Percentiles rank a stretch among this genome's conserved stretches.
These are phyloP conservation scores for Sporothrix pallida DNA, from an alignment of 2,329 filamentous ascomycete species.

Conservation along the genomic window DNA sequence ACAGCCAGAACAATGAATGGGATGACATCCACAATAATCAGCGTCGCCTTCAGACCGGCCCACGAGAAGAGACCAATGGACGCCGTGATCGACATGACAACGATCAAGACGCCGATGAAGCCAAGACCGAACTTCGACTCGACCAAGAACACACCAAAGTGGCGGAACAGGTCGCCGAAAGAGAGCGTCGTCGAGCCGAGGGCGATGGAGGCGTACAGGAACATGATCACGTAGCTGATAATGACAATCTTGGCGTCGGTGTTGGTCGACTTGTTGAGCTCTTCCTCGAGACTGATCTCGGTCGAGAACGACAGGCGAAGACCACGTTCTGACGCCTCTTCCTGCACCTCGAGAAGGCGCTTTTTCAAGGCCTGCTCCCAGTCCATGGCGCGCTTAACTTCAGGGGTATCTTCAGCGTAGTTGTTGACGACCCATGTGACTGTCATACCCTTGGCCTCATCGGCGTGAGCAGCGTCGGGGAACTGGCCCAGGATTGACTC, in stretches of 20 bases:
- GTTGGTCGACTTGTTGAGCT: slow-evolving; percentile 97
- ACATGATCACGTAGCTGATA: slow-evolving; percentile 98
- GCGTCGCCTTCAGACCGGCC: slow-evolving; percentile 86
- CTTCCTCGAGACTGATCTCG: slow-evolving; percentile 91
- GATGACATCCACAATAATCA: slow-evolving; percentile 98
- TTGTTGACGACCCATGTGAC: slow-evolving; percentile 97
- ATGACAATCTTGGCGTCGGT: slow-evolving; percentile 96
- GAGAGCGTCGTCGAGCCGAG: slow-evolving; percentile 86
- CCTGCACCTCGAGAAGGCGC: slow-evolving; percentile 76
- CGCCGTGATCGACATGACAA: slow-evolving; percentile 94
- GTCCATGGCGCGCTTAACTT: slow-evolving; percentile 77
- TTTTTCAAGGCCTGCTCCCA: slow-evolving; percentile 84
- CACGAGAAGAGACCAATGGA: slow-evolving; percentile 96
- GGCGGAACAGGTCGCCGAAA: slow-evolving; percentile 75
- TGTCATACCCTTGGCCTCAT: slow-evolving; percentile 79
- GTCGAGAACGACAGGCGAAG: slow-evolving; percentile 92
- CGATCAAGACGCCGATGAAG: slow-evolving; percentile 92
- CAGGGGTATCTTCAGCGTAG: slow-evolving; percentile 72
- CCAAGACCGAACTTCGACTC: slow-evolving; percentile 97
- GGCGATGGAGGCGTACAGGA: slow-evolving; percentile 91
- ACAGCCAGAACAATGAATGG: slow-evolving; percentile 96
- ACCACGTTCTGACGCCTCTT: slow-evolving; percentile 77
- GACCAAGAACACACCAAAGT: slow-evolving; percentile 83
- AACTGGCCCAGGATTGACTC: slow-evolving; percentile 87
- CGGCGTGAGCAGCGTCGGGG: slow-evolving; percentile 65